Conservation (phyloP, 129 eudicot species). For the Gnaphalium uliginosum region DNA sequence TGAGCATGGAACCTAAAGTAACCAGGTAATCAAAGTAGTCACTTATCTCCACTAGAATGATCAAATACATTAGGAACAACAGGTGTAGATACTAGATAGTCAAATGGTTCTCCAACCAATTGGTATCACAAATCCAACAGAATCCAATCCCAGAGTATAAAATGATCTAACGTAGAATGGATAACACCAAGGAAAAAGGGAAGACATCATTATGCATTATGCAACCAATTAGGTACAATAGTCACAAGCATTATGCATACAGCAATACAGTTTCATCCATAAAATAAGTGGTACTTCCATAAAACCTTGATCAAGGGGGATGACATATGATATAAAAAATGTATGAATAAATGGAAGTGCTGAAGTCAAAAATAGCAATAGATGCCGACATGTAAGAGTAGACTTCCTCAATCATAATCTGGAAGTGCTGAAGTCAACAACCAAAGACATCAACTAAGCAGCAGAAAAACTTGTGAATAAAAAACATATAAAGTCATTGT, state of each 20-base stretch:
- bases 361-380: not conserved
- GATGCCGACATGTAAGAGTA: not conserved
- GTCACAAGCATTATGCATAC: constrained; percentile 11
- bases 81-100: constrained; percentile 6
- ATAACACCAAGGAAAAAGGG: constrained; percentile 12
- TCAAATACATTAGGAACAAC: constrained; percentile 22
- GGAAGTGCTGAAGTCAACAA: not conserved
- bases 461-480: not conserved
- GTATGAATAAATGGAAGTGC: not conserved
- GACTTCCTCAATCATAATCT: constrained; percentile 15
- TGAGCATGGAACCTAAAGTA: constrained; percentile 22
- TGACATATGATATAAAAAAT: not conserved
- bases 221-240: not conserved
- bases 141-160: constrained; percentile 3
- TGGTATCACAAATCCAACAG: constrained; percentile 12
- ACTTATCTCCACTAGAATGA: constrained; percentile 15
- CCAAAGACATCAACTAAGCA: constrained; percentile 12
- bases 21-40: constrained; percentile 13
- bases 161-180: not conserved
- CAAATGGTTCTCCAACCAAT: constrained; percentile 1
- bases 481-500: constrained; percentile 9
- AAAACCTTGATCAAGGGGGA: not conserved
- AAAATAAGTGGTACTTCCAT: constrained; percentile 11
- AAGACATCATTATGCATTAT: too few species aligned
- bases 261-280: not conserved